Evolutionary conservation across 2,329 filamentous ascomycete genomes (phyloP).

Genomic region (Stagonosporopsis tanaceti): DNA sequence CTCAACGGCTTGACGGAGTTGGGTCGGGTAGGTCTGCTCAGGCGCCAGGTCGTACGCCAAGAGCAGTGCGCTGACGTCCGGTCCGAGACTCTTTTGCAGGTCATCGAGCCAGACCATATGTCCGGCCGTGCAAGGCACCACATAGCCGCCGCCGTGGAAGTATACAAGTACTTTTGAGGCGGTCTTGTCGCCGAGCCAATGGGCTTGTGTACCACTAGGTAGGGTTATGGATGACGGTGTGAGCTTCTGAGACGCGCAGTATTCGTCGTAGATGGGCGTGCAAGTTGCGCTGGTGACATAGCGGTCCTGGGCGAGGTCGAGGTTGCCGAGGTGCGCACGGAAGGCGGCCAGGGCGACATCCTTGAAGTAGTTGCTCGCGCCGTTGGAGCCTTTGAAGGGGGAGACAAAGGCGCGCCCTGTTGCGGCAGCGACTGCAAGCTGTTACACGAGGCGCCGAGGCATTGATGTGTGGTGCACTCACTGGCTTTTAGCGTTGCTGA

Average conservation of each 20-base stretch:
- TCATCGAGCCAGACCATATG: constrained; percentile 60
- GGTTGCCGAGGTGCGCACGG: constrained; percentile 41
- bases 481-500: constrained; percentile 42
- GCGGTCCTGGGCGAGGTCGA: constrained; percentile 45
- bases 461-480: constrained; percentile 19
- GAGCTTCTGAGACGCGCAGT: constrained; percentile 47
- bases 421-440: constrained; percentile 40
- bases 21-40: constrained; percentile 56
- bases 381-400: constrained; percentile 49
- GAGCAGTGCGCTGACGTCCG: constrained; percentile 60
- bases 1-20: constrained; percentile 57
- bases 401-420: constrained; percentile 43
- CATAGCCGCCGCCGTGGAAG: constrained; percentile 65
- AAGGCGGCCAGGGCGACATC: constrained; percentile 44
- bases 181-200: constrained; percentile 55
- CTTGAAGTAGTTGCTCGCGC: constrained; percentile 48
- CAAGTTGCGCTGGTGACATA: constrained; percentile 39
- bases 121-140: constrained; percentile 55
- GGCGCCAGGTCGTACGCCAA: constrained; percentile 68
- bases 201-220: constrained; percentile 53
- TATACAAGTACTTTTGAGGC: constrained; percentile 55
- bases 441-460: neutral
- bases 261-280: constrained; percentile 43
- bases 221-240: constrained; percentile 51
- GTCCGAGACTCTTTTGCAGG: constrained; percentile 55